A percentile compares a stretch with the other conserved stretches of the same genome.
These are phyloP conservation scores for Trichoderma reesei DNA, from an alignment of 495 filamentous ascomycete genomes.

Conservation along the genomic window DNA sequence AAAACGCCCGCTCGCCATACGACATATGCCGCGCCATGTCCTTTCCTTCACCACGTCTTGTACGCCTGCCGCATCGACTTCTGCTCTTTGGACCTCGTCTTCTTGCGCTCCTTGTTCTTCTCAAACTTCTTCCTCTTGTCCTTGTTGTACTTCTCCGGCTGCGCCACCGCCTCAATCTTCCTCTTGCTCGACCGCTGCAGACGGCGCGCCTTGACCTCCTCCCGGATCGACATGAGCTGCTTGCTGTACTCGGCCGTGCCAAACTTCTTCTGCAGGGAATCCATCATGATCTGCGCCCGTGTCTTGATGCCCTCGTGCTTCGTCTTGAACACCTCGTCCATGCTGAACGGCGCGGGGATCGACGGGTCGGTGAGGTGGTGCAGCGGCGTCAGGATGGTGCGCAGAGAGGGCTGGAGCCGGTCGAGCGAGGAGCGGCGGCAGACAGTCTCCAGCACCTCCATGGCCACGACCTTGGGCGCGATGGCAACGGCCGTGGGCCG, in stretches of 20 bases:
- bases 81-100: conserved; percentile 61
- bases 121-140: conserved; percentile 81
- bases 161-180: conserved; percentile 70
- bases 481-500: conserved; percentile 51
- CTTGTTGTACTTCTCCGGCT: conserved; percentile 65
- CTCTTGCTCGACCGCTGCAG: conserved; percentile 69
- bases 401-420: conserved; percentile 49
- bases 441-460: conserved; percentile 58
- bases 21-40: not conserved
- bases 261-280: conserved; percentile 66
- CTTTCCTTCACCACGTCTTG: conserved; percentile 2
- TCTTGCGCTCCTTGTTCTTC: conserved; percentile 72
- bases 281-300: conserved; percentile 63
- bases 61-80: conserved; percentile 58
- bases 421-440: conserved; percentile 47
- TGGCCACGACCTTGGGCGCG: conserved; percentile 62
- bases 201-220: conserved; percentile 56
- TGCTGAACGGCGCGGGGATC: conserved; percentile 56
- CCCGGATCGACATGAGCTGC: conserved; percentile 56
- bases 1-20: conserved; percentile 12
- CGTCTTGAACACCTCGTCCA: conserved; percentile 55
- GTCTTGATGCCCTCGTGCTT: conserved; percentile 56
- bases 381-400: conserved; percentile 64
- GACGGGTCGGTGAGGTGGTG: conserved; percentile 74
- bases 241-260: conserved; percentile 70